phyloP scores from a whole-genome alignment of 371 early-diverging fungal species.

The Mortierella sp. region DNA sequence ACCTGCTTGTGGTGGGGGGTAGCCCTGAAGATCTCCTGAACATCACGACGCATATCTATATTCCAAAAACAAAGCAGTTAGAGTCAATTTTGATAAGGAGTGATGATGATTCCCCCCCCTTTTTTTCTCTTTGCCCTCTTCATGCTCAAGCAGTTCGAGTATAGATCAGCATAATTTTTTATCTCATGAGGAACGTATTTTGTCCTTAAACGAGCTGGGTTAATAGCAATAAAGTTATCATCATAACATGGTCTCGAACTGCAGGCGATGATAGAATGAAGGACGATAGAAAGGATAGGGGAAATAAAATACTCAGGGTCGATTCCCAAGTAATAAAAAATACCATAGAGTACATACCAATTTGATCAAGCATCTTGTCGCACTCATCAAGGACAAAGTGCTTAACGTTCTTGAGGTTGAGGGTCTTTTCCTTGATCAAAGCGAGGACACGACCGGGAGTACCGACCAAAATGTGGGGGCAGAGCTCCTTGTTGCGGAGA shows the following conservation, averaged over 20 bases:
- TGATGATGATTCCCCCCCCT: conserved; percentile 42
- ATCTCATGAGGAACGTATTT: conserved; percentile 49
- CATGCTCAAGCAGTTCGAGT: conserved; percentile 1
- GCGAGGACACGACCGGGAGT: conserved; percentile 98
- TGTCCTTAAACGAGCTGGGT: conserved; percentile 55
- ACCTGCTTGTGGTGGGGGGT: conserved; percentile 98
- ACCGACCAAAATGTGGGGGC: conserved; percentile 97
- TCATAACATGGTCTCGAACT: conserved; percentile 30
- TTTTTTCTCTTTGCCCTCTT: background rate
- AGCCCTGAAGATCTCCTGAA: conserved; percentile 95
- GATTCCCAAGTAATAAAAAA: conserved; percentile 4
- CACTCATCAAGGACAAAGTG: conserved; percentile 99
- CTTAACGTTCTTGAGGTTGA: conserved; percentile 88
- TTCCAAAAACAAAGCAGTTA: background rate
- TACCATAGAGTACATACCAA: conserved; percentile 72
- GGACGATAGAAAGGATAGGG: background rate
- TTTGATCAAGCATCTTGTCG: conserved; percentile 95
- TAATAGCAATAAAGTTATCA: conserved; percentile 51
- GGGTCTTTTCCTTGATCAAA: conserved; percentile 84
- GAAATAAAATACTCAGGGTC: background rate
- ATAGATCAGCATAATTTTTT: conserved; percentile 21
- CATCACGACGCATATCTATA: conserved; percentile 96
- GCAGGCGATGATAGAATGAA: background rate
- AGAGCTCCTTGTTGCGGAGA: conserved; percentile 82
- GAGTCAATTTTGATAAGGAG: background rate